Percentiles rank a stretch among this genome's conserved stretches.
These are phyloP conservation scores for Lodderomyces jiufengensis DNA, from an alignment of 1,139 yeast genomes.

Conservation along the genomic window DNA sequence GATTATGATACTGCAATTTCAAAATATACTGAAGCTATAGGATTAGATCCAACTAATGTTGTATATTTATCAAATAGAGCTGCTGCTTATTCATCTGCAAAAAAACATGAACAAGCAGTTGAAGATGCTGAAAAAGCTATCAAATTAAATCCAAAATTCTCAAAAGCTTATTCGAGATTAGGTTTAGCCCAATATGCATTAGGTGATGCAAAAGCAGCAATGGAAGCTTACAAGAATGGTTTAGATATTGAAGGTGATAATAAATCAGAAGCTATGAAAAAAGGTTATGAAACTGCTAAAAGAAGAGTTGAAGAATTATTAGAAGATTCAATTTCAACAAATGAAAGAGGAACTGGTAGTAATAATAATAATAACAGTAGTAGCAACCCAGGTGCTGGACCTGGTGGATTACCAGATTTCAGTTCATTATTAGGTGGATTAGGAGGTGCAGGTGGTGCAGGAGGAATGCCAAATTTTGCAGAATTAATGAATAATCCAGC, in stretches of 20 bases:
- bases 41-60: constrained; percentile 65
- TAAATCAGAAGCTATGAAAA: constrained; percentile 86
- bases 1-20: constrained; percentile 68
- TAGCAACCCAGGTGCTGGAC: constrained; percentile 35
- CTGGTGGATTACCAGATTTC: constrained; percentile 76
- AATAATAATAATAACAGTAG: constrained; percentile 5
- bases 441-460: constrained; percentile 55
- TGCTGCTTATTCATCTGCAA: constrained; percentile 85
- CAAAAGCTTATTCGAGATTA: constrained; percentile 92
- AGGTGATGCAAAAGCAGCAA: constrained; percentile 83
- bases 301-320: constrained; percentile 75
- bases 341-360: constrained; percentile 14
- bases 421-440: constrained; percentile 60
- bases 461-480: constrained; percentile 54
- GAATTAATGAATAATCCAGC: constrained; percentile 85
- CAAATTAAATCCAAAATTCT: constrained; percentile 69
- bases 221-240: constrained; percentile 88
- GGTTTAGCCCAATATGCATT: constrained; percentile 91
- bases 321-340: constrained; percentile 40
- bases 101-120: constrained; percentile 74
- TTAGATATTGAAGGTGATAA: constrained; percentile 80
- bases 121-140: constrained; percentile 82
- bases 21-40: constrained; percentile 81
- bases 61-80: constrained; percentile 93
- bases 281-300: constrained; percentile 92